Conservation (phyloP, 805 yeast species). For the Cyberlindnera veronae region DNA sequence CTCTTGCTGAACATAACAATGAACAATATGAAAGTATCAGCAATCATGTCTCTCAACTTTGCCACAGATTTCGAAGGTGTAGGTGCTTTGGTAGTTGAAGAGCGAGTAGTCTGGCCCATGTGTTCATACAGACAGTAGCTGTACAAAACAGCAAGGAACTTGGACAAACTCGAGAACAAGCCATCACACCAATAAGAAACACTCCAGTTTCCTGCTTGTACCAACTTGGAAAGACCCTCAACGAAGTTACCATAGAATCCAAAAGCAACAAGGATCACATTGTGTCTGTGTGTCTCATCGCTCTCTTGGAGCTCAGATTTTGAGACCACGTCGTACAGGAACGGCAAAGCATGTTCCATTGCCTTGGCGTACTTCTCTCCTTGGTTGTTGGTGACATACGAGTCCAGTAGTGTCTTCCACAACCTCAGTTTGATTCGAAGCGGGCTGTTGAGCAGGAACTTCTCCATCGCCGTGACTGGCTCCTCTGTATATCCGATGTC, state of each 20-base stretch:
- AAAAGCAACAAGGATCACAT: conserved; percentile 44
- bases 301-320: conserved; percentile 20
- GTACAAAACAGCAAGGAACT: conserved; percentile 42
- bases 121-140: conserved; percentile 34
- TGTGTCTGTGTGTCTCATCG: conserved; percentile 35
- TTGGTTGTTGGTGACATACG: conserved; percentile 37
- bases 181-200: conserved; percentile 7
- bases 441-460: conserved; percentile 61
- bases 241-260: conserved; percentile 54
- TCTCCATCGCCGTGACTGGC: conserved; percentile 46
- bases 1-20: conserved; percentile 33
- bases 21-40: conserved; percentile 36
- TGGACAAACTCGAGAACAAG: conserved; percentile 25
- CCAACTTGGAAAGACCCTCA: conserved; percentile 31
- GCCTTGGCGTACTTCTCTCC: conserved; percentile 41
- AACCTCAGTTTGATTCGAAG: conserved; percentile 63
- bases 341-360: conserved; percentile 46
- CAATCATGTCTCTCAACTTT: conserved; percentile 38
- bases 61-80: conserved; percentile 9
- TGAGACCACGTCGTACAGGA: conserved; percentile 36
- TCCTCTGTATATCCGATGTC: conserved; percentile 27
- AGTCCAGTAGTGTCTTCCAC: conserved; percentile 69
- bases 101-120: conserved; percentile 17
- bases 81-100: conserved; percentile 33
- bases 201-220: conserved; percentile 35